Percentiles rank a stretch among this genome's conserved stretches.
These are phyloP conservation scores for Dactylellina leptospora DNA, from an alignment of 2,329 filamentous ascomycete species.

Conservation along the genomic window DNA sequence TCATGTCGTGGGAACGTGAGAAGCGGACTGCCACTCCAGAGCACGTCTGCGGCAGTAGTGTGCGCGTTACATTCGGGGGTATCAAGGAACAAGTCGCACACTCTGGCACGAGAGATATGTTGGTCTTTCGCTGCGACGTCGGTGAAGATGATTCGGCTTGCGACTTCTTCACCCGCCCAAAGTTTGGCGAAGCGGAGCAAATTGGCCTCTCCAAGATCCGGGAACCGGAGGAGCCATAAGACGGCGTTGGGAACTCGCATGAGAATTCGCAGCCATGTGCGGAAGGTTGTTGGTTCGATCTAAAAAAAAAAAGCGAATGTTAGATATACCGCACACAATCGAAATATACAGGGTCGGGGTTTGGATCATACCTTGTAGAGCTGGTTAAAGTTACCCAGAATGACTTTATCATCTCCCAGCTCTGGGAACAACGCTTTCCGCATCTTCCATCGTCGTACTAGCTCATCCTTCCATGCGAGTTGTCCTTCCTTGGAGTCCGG, in stretches of 20 bases:
- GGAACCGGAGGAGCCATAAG: slow-evolving; percentile 95
- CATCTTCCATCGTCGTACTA: slow-evolving; percentile 85
- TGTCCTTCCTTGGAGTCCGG: slow-evolving; percentile 73
- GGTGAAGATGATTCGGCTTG: slow-evolving; percentile 88
- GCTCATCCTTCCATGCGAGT: slow-evolving; percentile 84
- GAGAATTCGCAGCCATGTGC: slow-evolving; percentile 92
- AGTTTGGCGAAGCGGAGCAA: slow-evolving; percentile 78
- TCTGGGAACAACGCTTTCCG: slow-evolving; percentile 88
- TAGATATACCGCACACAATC: background rate
- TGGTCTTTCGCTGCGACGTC: slow-evolving; percentile 95
- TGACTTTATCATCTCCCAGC: slow-evolving; percentile 82
- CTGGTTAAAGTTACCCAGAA: slow-evolving; percentile 98
- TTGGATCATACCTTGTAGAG: slow-evolving; percentile 81
- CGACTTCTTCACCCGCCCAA: slow-evolving; percentile 88
- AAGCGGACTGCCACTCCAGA: slow-evolving; percentile 95
- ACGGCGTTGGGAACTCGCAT: slow-evolving; percentile 84
- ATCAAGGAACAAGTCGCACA: slow-evolving; percentile 94
- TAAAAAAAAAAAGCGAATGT: slow-evolving; percentile 60
- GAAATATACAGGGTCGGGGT: background rate
- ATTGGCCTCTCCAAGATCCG: slow-evolving; percentile 88
- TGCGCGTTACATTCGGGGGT: slow-evolving; percentile 98
- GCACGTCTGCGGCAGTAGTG: slow-evolving; percentile 92
- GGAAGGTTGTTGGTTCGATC: slow-evolving; percentile 97
- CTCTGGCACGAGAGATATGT: slow-evolving; percentile 88
- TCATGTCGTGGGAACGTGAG: slow-evolving; percentile 89